Evolutionary conservation across 2,329 filamentous ascomycete species (phyloP), one percentile per base, ranked within the genome.

Genomic region (Acephala macrosclerotiorum): DNA sequence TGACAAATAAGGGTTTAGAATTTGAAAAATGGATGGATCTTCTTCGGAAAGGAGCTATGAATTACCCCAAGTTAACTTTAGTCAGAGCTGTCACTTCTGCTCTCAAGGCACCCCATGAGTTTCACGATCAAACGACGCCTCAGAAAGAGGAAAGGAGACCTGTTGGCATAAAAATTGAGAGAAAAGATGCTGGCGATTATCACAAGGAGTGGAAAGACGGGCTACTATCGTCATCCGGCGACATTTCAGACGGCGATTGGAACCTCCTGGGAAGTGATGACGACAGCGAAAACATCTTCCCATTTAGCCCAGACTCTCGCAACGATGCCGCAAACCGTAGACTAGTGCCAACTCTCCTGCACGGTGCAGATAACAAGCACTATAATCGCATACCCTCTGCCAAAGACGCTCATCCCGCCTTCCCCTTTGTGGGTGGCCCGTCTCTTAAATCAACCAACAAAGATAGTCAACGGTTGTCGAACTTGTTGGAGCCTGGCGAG

Each of bases 111-210:
- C n/a, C 58, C n/a, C 12, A 45, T 47, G 20, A 35, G 58, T 35
- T 60, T 60, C 58, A 60, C 38, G 38, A 60, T 60, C 29, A 33
- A 33, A 51, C 40, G 20, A 47, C 26, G 35, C n/a, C 35, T 47
- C 29, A 49, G 58, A 49, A 60, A 42, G 58, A 60, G 40, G 58
- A 60, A 47, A 60, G 36, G 38, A 45, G n/a, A 51, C 26, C 38
- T 45, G n/a, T 60, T 60, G 29, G 58, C 58, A 45, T 25, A 35
- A 60, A 60, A 60, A 45, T 49, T 60, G 26, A 60, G 36, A 60
- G 38, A 38, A 51, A 49, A 38, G 38, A 20, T 47, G 58, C 29
- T 60, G 12, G 58, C 42, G 40, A 60, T 51, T 35, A 60, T 49
- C n/a, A 60, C 58, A 49, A 47, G 58, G 35, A 25, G 12, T 49